phyloP scores from a whole-genome alignment of 495 filamentous ascomycete genomes.

The Achaetomiella virescens region DNA sequence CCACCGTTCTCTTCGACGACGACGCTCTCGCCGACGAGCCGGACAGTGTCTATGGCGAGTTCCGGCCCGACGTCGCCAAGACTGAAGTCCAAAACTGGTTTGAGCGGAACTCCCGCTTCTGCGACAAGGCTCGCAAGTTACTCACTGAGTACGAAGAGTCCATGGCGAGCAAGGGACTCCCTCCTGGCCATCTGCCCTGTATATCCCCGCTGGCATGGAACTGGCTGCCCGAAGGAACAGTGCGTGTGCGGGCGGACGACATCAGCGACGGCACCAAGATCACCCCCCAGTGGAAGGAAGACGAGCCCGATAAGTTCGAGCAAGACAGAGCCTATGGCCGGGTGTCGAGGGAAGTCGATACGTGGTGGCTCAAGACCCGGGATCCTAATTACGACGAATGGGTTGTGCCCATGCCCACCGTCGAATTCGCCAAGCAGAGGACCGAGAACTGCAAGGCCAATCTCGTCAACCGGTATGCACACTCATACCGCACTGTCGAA shows the following conservation, averaged over 20 bases:
- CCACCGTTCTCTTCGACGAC: slow-evolving; percentile 71
- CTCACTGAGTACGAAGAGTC: slow-evolving; percentile 35
- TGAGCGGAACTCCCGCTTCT: slow-evolving; percentile 48
- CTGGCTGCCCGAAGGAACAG: slow-evolving; percentile 33
- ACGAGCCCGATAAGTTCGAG: slow-evolving; percentile 43
- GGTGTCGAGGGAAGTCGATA: slow-evolving; percentile 52
- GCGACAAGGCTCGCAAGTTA: slow-evolving; percentile 34
- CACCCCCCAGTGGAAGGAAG: slow-evolving; percentile 37
- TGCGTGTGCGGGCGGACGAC: slow-evolving; percentile 27
- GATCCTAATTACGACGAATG: slow-evolving; percentile 49
- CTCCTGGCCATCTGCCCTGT: slow-evolving; percentile 32
- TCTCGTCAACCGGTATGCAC: slow-evolving; percentile 43
- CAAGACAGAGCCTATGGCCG: slow-evolving; percentile 47
- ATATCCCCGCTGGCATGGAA: slow-evolving; percentile 37
- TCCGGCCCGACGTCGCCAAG: slow-evolving; percentile 38
- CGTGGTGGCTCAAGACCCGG: slow-evolving; percentile 50
- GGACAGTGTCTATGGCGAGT: slow-evolving; percentile 40
- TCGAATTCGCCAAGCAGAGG: slow-evolving; percentile 45
- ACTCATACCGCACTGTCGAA: slow-evolving; percentile 53
- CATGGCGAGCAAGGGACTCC: slow-evolving; percentile 17
- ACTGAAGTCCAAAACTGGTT: slow-evolving; percentile 42
- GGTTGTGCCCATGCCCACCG: slow-evolving; percentile 45
- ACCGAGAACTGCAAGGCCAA: slow-evolving; percentile 44
- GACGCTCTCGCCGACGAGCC: slow-evolving; percentile 37
- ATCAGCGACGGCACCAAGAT: slow-evolving; percentile 28